Percentiles rank a stretch among this genome's conserved stretches.
Conservation (phyloP, 768 basidiomycete species). For the Suillus luteus region DNA sequence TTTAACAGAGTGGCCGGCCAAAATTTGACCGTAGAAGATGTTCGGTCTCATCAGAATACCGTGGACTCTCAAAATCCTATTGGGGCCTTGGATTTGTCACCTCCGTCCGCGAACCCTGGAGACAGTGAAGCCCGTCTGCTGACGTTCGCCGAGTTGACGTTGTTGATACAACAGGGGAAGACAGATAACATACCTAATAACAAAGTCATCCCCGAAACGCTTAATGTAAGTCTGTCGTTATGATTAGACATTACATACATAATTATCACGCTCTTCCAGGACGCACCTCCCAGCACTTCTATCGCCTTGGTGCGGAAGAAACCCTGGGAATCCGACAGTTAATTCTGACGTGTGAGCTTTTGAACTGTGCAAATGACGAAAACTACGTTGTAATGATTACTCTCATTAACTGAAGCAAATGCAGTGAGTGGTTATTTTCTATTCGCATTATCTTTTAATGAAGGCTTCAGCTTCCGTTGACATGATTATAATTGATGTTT, state of each 20-base stretch:
- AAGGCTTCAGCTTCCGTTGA: slow-evolving; percentile 5
- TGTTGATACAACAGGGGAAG: slow-evolving; percentile 69
- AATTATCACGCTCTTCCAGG: slow-evolving; percentile 38
- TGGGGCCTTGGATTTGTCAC: slow-evolving; percentile 4
- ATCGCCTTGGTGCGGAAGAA: slow-evolving; percentile 53
- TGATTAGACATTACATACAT: slow-evolving; percentile 5
- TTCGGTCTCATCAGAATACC: slow-evolving; percentile 17
- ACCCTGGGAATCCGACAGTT: slow-evolving; percentile 58
- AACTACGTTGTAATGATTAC: not conserved
- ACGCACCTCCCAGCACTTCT: slow-evolving; percentile 58
- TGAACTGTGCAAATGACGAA: not conserved
- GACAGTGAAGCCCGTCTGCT: slow-evolving; percentile 47
- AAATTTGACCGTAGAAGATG: slow-evolving; percentile 32
- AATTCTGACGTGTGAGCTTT: slow-evolving; percentile 20
- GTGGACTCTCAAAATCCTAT: slow-evolving; percentile 13
- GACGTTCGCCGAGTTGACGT: slow-evolving; percentile 68
- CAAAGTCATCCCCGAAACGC: slow-evolving; percentile 61
- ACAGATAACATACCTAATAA: slow-evolving; percentile 80
- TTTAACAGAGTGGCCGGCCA: slow-evolving; percentile 56
- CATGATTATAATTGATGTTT: not conserved
- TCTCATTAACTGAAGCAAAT: not conserved
- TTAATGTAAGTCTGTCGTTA: slow-evolving; percentile 53
- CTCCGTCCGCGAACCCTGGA: slow-evolving; percentile 13
- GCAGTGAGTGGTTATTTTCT: slow-evolving; percentile 5
- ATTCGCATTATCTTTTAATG: not conserved